These are phyloP conservation scores for Xanthoconium stramineum DNA, from an alignment of 768 basidiomycete genomes.

Conservation along the genomic window DNA sequence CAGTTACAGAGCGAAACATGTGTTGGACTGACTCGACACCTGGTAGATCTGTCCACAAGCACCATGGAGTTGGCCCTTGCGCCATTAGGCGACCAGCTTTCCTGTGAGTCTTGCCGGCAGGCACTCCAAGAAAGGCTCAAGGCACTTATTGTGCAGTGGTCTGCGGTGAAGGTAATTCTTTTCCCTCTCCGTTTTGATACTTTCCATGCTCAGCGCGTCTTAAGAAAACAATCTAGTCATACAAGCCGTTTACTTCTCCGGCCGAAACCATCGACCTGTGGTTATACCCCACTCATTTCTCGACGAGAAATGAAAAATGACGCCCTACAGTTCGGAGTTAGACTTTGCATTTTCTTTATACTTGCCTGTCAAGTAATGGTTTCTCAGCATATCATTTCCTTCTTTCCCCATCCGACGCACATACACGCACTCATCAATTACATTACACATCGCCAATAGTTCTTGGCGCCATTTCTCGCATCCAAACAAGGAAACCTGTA, in stretches of 20 bases:
- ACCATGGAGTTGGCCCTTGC: constrained; percentile 70
- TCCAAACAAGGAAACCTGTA: constrained; percentile 8
- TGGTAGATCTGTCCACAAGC: constrained; percentile 65
- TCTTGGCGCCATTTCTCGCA: background rate
- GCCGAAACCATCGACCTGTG: background rate
- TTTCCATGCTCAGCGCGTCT: constrained; percentile 7
- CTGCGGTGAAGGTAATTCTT: constrained; percentile 61
- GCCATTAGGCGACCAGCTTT: constrained; percentile 65
- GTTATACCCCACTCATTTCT: constrained; percentile 1
- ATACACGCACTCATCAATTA: background rate
- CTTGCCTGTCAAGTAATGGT: background rate
- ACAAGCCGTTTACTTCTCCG: background rate
- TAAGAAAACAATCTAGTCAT: constrained; percentile 54
- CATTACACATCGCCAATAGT: background rate
- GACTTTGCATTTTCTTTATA: background rate
- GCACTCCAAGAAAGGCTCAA: constrained; percentile 65
- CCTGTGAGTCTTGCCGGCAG: constrained; percentile 65
- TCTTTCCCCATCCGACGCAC: background rate
- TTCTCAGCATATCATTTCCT: constrained; percentile 2
- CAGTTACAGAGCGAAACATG: background rate
- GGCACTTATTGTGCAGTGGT: constrained; percentile 71
- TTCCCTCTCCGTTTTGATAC: background rate
- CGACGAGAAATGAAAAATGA: background rate
- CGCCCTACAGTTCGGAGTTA: background rate
- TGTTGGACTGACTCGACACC: background rate